Evolutionary conservation across 2,329 filamentous ascomycete species (phyloP).

Genomic region (Fusarium sp.): DNA sequence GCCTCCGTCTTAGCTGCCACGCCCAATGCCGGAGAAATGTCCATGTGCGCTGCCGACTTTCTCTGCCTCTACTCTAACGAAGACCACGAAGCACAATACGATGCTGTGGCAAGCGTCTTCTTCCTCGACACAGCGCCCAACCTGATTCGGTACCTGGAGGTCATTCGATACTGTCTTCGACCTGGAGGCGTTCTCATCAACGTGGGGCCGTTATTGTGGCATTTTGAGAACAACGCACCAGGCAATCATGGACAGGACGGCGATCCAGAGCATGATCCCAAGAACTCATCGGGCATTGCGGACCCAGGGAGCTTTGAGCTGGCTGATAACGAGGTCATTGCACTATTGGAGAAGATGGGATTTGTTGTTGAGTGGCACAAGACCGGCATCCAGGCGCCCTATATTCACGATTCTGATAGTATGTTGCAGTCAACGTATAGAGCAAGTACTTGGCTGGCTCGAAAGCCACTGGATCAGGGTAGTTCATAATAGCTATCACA

Average conservation of each 20-base stretch:
- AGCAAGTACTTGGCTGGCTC: slow-evolving; percentile 86
- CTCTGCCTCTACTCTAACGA: slow-evolving; percentile 81
- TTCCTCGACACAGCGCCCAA: slow-evolving; percentile 98
- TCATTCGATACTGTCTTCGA: slow-evolving; percentile 81
- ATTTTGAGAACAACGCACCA: slow-evolving; percentile 83
- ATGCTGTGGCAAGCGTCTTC: slow-evolving; percentile 90
- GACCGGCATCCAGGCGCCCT: slow-evolving; percentile 75
- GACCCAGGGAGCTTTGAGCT: slow-evolving; percentile 93
- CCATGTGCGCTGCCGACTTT: slow-evolving; percentile 94
- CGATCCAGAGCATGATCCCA: slow-evolving; percentile 61
- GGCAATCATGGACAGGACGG: slow-evolving; percentile 65
- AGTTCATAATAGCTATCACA: neutral
- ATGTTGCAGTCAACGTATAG: slow-evolving; percentile 88
- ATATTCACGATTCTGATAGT: slow-evolving; percentile 85
- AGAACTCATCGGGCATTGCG: slow-evolving; percentile 75
- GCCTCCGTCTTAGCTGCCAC: slow-evolving; percentile 61
- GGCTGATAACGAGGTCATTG: slow-evolving; percentile 86
- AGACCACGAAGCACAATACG: slow-evolving; percentile 71
- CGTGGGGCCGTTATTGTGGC: slow-evolving; percentile 91
- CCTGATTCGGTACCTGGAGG: slow-evolving; percentile 87
- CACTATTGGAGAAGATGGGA: slow-evolving; percentile 77
- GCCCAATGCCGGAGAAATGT: slow-evolving; percentile 73
- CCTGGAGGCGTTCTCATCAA: slow-evolving; percentile 88
- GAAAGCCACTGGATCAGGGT: slow-evolving; percentile 64
- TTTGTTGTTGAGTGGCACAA: slow-evolving; percentile 77